A percentile compares a stretch with the other conserved stretches of the same genome.
Evolutionary conservation across 768 basidiomycete species (phyloP).

Genomic region (Cubamyces lactineus): DNA sequence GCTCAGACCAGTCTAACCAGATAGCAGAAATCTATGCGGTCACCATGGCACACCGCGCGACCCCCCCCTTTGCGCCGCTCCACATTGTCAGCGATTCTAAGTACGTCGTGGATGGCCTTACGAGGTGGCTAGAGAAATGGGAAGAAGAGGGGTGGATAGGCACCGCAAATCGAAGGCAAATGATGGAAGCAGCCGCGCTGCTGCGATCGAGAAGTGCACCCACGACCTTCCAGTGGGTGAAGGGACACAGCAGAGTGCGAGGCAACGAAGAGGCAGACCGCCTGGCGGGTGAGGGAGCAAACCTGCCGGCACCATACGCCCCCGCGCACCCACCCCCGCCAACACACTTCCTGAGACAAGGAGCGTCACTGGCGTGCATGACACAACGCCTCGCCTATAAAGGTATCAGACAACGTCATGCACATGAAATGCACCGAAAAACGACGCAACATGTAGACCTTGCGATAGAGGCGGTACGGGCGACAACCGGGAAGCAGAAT

Average conservation of each 20-base stretch:
- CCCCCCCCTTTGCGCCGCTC: no score
- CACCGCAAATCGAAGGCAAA: background rate
- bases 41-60: no score
- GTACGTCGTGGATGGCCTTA: constrained; percentile 32
- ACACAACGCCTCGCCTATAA: no score
- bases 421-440: background rate
- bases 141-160: constrained; percentile 12
- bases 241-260: constrained; percentile 13
- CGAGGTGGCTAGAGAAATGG: constrained; percentile 20
- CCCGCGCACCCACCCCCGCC: background rate
- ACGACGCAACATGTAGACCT: background rate
- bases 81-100: no score
- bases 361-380: no score
- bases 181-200: background rate
- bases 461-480: background rate
- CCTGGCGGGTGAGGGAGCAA: background rate
- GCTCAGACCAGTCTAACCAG: no score
- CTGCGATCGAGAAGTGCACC: background rate
- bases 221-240: constrained; percentile 19
- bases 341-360: background rate
- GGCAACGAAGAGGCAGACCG: constrained; percentile 23
- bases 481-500: background rate
- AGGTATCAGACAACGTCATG: no score
- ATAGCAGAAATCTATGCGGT: no score
- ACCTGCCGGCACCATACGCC: no score